Conservation (phyloP, 2,329 filamentous ascomycete species). For the Aspergillus bombycis region DNA sequence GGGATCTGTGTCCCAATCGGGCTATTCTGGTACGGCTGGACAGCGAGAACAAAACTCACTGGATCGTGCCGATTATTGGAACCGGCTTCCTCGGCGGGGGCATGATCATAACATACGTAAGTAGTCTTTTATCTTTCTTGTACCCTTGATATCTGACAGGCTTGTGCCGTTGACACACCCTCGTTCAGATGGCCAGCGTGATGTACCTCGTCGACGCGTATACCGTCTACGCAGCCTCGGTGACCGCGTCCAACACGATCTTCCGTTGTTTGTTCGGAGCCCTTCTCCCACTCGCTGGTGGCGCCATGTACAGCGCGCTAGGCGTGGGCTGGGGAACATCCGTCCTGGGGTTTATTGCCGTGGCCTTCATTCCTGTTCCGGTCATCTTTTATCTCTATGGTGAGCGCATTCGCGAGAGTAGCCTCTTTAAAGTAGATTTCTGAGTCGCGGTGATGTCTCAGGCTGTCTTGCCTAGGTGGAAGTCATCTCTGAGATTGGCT, state of each 20-base stretch:
- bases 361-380: not conserved
- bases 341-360: not conserved
- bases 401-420: too few relatives aligned
- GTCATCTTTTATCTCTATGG: not conserved
- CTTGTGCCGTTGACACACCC: too few relatives aligned
- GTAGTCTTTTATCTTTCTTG: too few relatives aligned
- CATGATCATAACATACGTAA: not conserved
- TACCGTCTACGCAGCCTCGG: not conserved
- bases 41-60: not conserved
- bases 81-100: not conserved
- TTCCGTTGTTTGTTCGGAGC: not conserved
- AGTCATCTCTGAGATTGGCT: too few relatives aligned
- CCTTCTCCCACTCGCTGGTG: not conserved
- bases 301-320: not conserved
- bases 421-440: too few relatives aligned
- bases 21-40: not conserved
- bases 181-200: not conserved
- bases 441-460: too few relatives aligned
- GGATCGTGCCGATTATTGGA: not conserved
- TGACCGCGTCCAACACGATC: not conserved
- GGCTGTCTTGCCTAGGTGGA: too few relatives aligned
- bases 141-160: too few relatives aligned
- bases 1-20: not conserved
- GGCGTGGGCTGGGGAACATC: not conserved
- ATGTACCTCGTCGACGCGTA: not conserved